Conservation (phyloP, 208 protist species). For the Wallacemonas sp. region DNA sequence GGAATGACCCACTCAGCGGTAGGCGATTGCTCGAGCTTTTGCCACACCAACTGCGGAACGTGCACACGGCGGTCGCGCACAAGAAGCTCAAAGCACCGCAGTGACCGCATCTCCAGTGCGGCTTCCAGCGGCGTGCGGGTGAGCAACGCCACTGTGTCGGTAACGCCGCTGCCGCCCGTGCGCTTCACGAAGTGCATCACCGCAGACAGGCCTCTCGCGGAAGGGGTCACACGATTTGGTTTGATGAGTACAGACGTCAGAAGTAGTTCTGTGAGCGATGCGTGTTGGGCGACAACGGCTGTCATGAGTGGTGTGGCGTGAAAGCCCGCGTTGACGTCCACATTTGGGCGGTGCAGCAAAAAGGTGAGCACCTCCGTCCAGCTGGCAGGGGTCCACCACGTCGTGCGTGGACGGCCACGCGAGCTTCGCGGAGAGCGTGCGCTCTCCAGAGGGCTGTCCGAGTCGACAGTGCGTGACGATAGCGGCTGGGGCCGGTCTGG, state of each 20-base stretch:
- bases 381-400: neutral
- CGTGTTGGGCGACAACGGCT: slow-evolving; percentile 17
- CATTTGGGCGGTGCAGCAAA: slow-evolving; percentile 28
- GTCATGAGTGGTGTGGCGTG: slow-evolving; percentile 37
- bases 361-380: slow-evolving; percentile 26
- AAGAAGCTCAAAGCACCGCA: slow-evolving; percentile 24
- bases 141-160: slow-evolving; percentile 11
- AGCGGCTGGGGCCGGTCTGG: too few relatives aligned
- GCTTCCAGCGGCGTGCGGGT: slow-evolving; percentile 26
- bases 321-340: slow-evolving; percentile 46
- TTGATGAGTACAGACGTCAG: slow-evolving; percentile 25
- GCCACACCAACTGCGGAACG: slow-evolving; percentile 20
- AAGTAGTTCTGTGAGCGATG: slow-evolving; percentile 21
- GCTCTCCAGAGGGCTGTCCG: neutral
- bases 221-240: slow-evolving; percentile 20
- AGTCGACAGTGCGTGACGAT: neutral
- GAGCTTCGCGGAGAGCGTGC: neutral
- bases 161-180: slow-evolving; percentile 2
- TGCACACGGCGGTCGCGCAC: slow-evolving; percentile 22
- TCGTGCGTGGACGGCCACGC: neutral
- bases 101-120: slow-evolving; percentile 14
- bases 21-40: slow-evolving; percentile 25
- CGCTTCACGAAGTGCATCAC: slow-evolving; percentile 25
- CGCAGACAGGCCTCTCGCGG: slow-evolving; percentile 15
- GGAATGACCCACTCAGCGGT: slow-evolving; percentile 15